Base-by-base conservation (phyloP, 495 filamentous ascomycete species). In the Massariosphaeria phaeospora region DNA sequence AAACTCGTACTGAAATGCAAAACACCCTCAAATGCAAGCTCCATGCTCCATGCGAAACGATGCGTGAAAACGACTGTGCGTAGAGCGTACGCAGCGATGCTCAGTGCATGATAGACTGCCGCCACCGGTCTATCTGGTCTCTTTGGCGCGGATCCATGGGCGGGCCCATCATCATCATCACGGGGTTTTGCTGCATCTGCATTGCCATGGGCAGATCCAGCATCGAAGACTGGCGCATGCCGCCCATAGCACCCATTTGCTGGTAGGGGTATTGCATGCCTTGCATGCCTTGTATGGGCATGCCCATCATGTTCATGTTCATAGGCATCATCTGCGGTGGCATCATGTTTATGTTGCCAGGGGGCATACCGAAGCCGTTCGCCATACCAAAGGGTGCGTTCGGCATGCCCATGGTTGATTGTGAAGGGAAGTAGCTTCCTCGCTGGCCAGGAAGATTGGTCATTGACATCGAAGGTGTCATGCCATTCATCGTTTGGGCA, bases 111-210 rank as follows among this genome's bases (percentile, higher is more conserved):
- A 47, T 20, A 8, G 43, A 31, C n/a, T 47, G 43, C 63, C 91
- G 80, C 91, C 91, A 97, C 52, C 84, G 79, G 70, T 97, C 89
- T 62, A 97, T 89, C 72, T 86, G 79, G 47, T 87, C 86, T 64
- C 81, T 77, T 65, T 87, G 85, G 27, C 70, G 74, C n/a, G 75
- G 71, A 46, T 82, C 77, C 53, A 77, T 61, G 20, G 60, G 56
- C 27, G 68, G 62, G 27, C 61, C 58, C 53, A 69, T 61, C 59
- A 64, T 66, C 51, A n/a, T n/a, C n/a, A n/a, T n/a, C n/a, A n/a
- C n/a, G n/a, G n/a, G n/a, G n/a, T n/a, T n/a, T n/a, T 66, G 62
- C 30, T 43, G 60, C 67, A 55, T 65, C 65, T 62, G 65, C 21
- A 55, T 65, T 60, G 72, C 66, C 25, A 46, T 45, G 0, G 39